Percentiles rank a stretch among this genome's conserved stretches.
Conservation (phyloP, 768 basidiomycete species). For the Jaapia argillacea region DNA sequence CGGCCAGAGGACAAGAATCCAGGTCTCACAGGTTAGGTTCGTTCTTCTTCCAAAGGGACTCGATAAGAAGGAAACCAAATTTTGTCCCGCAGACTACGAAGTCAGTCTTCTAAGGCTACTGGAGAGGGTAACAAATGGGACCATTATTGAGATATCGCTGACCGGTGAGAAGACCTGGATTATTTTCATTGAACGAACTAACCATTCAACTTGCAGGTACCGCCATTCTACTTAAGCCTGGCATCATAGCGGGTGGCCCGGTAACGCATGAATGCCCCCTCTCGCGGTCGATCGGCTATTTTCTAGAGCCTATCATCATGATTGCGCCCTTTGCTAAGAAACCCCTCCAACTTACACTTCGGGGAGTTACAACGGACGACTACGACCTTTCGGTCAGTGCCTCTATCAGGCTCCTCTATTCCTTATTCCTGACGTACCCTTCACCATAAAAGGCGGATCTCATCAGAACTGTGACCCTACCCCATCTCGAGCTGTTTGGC, state of each 20-base stretch:
- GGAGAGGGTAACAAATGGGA: constrained; percentile 91
- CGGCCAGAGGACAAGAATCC: constrained; percentile 90
- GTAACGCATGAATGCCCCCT: constrained; percentile 82
- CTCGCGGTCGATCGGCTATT: constrained; percentile 89
- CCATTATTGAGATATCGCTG: constrained; percentile 89
- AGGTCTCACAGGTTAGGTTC: constrained; percentile 68
- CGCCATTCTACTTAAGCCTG: constrained; percentile 84
- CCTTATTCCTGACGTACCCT: neutral
- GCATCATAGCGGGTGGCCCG: constrained; percentile 77
- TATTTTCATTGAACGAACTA: neutral
- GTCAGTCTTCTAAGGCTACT: constrained; percentile 79
- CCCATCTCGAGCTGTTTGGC: constrained; percentile 85
- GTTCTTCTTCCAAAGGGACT: constrained; percentile 1
- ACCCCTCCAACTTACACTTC: constrained; percentile 69
- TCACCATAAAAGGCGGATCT: constrained; percentile 60
- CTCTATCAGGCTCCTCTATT: constrained; percentile 9
- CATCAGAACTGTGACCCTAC: constrained; percentile 82
- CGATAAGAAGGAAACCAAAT: neutral
- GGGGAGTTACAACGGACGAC: constrained; percentile 89
- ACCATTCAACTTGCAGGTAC: constrained; percentile 48
- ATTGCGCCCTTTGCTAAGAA: constrained; percentile 91
- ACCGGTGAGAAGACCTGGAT: constrained; percentile 49
- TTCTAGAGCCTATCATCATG: constrained; percentile 82
- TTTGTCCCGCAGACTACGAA: constrained; percentile 64
- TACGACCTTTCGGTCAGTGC: constrained; percentile 76